These are phyloP conservation scores for Kwoniella shandongensis DNA, from an alignment of 768 basidiomycete species.

Conservation along the genomic window DNA sequence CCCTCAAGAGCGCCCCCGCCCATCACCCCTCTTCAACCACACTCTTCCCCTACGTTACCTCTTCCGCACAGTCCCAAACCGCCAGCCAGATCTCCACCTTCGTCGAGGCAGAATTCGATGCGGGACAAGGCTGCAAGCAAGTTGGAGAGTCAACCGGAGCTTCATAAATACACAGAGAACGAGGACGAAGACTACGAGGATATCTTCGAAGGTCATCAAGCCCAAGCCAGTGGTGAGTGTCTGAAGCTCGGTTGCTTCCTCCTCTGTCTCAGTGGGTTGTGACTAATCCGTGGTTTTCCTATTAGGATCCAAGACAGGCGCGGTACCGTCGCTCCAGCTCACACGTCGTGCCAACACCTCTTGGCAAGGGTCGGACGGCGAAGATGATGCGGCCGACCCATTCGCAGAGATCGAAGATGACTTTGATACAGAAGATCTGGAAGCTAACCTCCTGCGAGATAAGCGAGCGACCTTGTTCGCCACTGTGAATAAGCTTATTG, in stretches of 20 bases:
- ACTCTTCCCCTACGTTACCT: constrained; percentile 19
- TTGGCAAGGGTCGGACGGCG: constrained; percentile 80
- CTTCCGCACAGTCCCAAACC: constrained; percentile 20
- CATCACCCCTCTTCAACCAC: constrained; percentile 1
- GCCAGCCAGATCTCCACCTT: constrained; percentile 27
- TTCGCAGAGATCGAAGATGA: constrained; percentile 98
- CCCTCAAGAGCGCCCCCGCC: constrained; percentile 6
- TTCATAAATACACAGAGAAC: constrained; percentile 81
- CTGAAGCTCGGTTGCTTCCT: too few relatives aligned
- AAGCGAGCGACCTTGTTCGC: constrained; percentile 84
- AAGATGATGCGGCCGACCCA: constrained; percentile 82
- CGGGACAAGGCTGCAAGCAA: constrained; percentile 19
- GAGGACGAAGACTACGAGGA: constrained; percentile 94
- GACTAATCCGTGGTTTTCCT: too few relatives aligned
- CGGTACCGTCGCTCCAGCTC: constrained; percentile 69
- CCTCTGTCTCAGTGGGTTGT: too few relatives aligned
- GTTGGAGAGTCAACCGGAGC: constrained; percentile 57
- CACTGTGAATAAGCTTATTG: constrained; percentile 78
- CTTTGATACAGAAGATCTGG: constrained; percentile 73
- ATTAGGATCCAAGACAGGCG: constrained; percentile 4
- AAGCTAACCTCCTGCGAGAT: constrained; percentile 87
- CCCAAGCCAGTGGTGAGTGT: constrained; percentile 56
- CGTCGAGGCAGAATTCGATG: constrained; percentile 37
- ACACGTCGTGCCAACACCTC: constrained; percentile 85
- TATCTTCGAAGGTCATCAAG: constrained; percentile 63